Conservation (phyloP, 208 protist genomes). For the Trypanosomatidae sp. region DNA sequence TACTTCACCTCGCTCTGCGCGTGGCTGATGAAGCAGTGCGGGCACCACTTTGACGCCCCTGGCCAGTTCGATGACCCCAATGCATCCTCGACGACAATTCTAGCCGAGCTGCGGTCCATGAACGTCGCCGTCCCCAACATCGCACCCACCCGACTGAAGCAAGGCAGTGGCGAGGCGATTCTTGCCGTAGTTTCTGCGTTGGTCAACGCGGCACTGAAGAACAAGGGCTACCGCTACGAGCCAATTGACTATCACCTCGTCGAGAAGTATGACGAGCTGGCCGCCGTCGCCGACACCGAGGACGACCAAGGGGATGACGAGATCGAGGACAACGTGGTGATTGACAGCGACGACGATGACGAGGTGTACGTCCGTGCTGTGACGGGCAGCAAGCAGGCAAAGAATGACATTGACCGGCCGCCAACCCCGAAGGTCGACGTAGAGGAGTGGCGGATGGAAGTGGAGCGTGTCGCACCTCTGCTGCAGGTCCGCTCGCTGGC, state of each 20-base stretch:
- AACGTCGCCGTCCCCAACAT: slow-evolving; percentile 70
- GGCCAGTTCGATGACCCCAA: slow-evolving; percentile 92
- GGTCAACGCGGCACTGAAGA: slow-evolving; percentile 62
- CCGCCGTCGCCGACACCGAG: slow-evolving; percentile 67
- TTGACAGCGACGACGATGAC: slow-evolving; percentile 88
- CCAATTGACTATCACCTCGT: slow-evolving; percentile 76
- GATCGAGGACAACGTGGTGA: slow-evolving; percentile 84
- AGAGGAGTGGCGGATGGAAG: slow-evolving; percentile 91
- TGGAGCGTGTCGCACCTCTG: slow-evolving; percentile 84
- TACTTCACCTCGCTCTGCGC: slow-evolving; percentile 90
- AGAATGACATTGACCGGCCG: slow-evolving; percentile 17
- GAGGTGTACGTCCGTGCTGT: slow-evolving; percentile 71
- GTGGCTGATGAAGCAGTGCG: slow-evolving; percentile 86
- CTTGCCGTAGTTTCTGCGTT: slow-evolving; percentile 68
- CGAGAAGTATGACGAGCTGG: slow-evolving; percentile 80
- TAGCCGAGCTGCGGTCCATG: slow-evolving; percentile 80
- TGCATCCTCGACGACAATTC: slow-evolving; percentile 79
- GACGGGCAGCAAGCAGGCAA: slow-evolving; percentile 7
- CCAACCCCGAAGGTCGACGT: slow-evolving; percentile 55
- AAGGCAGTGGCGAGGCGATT: slow-evolving; percentile 84
- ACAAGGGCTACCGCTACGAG: slow-evolving; percentile 52
- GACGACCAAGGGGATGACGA: slow-evolving; percentile 51
- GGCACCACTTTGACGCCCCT: slow-evolving; percentile 64
- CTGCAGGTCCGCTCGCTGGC: slow-evolving; percentile 62
- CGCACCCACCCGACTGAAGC: slow-evolving; percentile 80